Base-by-base conservation (phyloP, 139 green algal species). In the Mesotaenium endlicherianum region DNA sequence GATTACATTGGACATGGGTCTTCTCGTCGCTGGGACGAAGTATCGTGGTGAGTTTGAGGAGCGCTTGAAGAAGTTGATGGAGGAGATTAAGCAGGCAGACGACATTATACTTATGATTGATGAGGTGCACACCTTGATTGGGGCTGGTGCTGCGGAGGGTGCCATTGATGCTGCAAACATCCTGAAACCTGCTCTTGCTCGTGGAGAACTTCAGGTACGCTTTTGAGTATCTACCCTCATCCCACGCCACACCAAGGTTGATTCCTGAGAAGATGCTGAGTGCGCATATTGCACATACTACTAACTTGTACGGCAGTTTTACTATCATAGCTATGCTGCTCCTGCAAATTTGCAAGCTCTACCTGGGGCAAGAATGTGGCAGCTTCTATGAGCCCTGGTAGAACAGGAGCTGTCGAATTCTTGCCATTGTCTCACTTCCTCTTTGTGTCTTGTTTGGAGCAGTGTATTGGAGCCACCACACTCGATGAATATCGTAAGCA, bases 41-140 rank as follows among this genome's bases (percentile, higher is more conserved):
- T 99, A 99, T 90, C 93, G 96, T 40, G 96, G 96, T 70, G 96
- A 99, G 91, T 99, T 99, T 91, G 96, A 99, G 93, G 96, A 99
- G 93, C 93, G 96, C 20, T 91, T 99, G 42, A 99, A 99, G 94
- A 99, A 99, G 94, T 92, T 99, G 47, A 99, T 99, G 96, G 94
- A 99, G 49, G 96, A 99, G 93, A 98, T 99, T 91, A 99, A 98
- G 94, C 92, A 97, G 92, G 97, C 96, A 83, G 94, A 97, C 49
- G 93, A 98, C 74, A 98, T 99, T 87, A 99, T 99, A 80, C 95
- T 99, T 81, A 57, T 97, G 84, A 97, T 97, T 69, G 93, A 96
- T 88, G 93, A 97, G 91, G 93, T 99, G 34, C 96, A 99, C 94
- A 99, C 96, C 1, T 91, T 99, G 60, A 98, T 99, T 43, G 96